Percentiles rank a stretch among this genome's conserved stretches.
phyloP scores from a whole-genome alignment of 108 stramenopile genomes.

The Skeletonema tropicum region DNA sequence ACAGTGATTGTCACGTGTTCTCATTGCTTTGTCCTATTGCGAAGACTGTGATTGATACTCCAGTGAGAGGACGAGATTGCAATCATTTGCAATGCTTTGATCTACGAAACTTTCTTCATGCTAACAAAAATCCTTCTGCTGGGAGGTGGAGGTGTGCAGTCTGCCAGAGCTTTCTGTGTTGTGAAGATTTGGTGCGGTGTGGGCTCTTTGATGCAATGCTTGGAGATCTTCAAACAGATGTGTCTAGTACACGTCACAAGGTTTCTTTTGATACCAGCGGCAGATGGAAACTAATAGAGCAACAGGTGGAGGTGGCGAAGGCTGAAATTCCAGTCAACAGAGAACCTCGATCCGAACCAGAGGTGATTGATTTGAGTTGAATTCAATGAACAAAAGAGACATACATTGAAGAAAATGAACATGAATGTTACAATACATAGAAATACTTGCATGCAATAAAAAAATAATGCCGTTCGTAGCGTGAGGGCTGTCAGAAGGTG shows the following conservation, averaged over 20 bases:
- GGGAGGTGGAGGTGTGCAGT: constrained; percentile 73
- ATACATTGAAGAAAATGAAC: neutral
- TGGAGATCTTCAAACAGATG: constrained; percentile 19
- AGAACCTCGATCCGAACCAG: neutral
- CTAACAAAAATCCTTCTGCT: constrained; percentile 57
- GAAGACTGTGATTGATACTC: constrained; percentile 61
- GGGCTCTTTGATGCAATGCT: constrained; percentile 49
- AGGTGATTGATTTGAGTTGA: constrained; percentile 5
- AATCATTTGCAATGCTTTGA: constrained; percentile 65
- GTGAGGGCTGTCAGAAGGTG: too few relatives aligned
- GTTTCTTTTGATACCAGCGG: neutral
- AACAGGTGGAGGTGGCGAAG: neutral
- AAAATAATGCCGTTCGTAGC: too few relatives aligned
- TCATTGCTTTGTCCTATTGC: constrained; percentile 64
- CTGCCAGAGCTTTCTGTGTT: constrained; percentile 46
- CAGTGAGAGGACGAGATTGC: constrained; percentile 56
- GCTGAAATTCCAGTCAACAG: neutral
- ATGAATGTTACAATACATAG: too few relatives aligned
- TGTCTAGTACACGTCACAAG: neutral
- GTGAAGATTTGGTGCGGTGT: constrained; percentile 43
- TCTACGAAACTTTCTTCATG: constrained; percentile 57
- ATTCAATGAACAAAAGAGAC: neutral
- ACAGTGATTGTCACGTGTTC: constrained; percentile 37
- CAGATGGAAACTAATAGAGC: neutral
- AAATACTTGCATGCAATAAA: too few relatives aligned